Evolutionary conservation across 768 basidiomycete species (phyloP).

Genomic region (Hirschioporus abietinus): DNA sequence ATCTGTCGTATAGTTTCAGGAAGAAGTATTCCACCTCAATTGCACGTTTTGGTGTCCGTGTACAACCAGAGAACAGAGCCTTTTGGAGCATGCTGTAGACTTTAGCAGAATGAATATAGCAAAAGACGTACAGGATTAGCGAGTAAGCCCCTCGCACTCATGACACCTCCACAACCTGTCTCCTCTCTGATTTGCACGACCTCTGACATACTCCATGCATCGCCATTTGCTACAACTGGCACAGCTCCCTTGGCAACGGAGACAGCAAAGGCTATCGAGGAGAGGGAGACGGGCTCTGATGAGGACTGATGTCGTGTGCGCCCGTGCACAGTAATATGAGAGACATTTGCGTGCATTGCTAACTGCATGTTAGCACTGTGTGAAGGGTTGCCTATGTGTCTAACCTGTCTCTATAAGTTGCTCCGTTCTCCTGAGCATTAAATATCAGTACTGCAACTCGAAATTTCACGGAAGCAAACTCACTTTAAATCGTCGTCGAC

Average conservation of each 20-base stretch:
- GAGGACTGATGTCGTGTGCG: slow-evolving; percentile 38
- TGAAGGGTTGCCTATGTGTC: neutral
- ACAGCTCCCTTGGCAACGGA: slow-evolving; percentile 33
- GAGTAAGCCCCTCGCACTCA: slow-evolving; percentile 40
- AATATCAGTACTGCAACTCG: neutral
- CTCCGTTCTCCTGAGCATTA: slow-evolving; percentile 27
- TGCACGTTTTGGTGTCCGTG: slow-evolving; percentile 28
- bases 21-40: slow-evolving; percentile 20
- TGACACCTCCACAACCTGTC: slow-evolving; percentile 36
- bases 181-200: slow-evolving; percentile 26
- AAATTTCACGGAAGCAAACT: slow-evolving; percentile 7
- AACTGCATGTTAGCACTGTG: neutral
- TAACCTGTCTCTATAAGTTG: slow-evolving; percentile 30
- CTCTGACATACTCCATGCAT: slow-evolving; percentile 34
- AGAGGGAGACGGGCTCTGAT: slow-evolving; percentile 32
- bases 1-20: neutral
- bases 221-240: slow-evolving; percentile 40
- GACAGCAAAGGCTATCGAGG: slow-evolving; percentile 34
- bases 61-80: slow-evolving; percentile 35
- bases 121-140: slow-evolving; percentile 31
- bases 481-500: slow-evolving; percentile 35
- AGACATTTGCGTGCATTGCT: slow-evolving; percentile 20
- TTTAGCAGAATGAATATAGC: neutral
- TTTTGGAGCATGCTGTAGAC: slow-evolving; percentile 12
- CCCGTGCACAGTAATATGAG: slow-evolving; percentile 39